These are phyloP conservation scores for Colletotrichum shisoi DNA, from an alignment of 2,329 filamentous ascomycete species.

Conservation along the genomic window DNA sequence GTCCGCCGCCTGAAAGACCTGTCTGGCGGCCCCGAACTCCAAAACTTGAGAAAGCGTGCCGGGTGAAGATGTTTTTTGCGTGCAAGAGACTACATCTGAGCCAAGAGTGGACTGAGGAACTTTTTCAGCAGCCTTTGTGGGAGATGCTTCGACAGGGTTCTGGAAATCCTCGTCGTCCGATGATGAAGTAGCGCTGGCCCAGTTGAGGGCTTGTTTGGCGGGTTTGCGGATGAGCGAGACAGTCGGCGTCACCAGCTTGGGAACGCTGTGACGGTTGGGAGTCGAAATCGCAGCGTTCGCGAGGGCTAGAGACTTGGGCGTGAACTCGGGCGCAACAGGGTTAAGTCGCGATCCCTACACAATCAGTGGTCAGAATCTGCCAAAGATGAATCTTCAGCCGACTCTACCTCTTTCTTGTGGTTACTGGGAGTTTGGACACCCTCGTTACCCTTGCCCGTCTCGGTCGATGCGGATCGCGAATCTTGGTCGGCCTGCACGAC, in stretches of 20 bases:
- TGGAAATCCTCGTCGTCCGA: constrained; percentile 13
- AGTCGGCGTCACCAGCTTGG: constrained; percentile 28
- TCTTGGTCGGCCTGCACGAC: constrained; percentile 32
- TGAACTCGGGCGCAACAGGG: constrained; percentile 64
- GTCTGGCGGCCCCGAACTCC: not conserved
- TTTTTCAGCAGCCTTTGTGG: not conserved
- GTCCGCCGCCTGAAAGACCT: not conserved
- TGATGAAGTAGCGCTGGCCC: constrained; percentile 32
- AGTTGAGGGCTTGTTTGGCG: constrained; percentile 6
- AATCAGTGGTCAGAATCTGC: constrained; percentile 54
- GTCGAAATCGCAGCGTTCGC: constrained; percentile 26
- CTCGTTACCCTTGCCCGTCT: constrained; percentile 41
- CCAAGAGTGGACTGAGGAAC: not conserved
- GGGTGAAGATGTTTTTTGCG: too few species aligned
- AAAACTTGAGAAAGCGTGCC: not conserved
- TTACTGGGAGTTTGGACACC: constrained; percentile 48
- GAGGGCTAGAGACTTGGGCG: constrained; percentile 51
- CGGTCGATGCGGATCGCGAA: constrained; percentile 41
- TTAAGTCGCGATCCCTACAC: constrained; percentile 62
- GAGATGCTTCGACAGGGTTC: not conserved
- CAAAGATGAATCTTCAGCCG: constrained; percentile 40
- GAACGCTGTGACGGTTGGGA: constrained; percentile 33
- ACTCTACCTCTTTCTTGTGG: constrained; percentile 61
- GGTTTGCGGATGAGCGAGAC: not conserved
- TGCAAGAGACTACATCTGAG: not conserved